Conservation (phyloP, 495 filamentous ascomycete genomes). For the Collariella sp. region DNA sequence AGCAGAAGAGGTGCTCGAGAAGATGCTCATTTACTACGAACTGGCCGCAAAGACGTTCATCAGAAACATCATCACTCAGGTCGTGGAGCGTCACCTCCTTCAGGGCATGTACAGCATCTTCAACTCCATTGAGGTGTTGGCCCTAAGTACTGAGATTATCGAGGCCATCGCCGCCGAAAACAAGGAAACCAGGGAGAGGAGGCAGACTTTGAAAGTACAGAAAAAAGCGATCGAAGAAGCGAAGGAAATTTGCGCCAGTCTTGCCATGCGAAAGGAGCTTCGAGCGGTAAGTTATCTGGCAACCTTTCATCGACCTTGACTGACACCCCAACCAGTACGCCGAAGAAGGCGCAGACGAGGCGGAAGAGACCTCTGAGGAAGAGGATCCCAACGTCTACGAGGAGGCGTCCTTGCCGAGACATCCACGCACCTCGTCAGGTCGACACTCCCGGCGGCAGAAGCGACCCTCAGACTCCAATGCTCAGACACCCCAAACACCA, state of each 20-base stretch:
- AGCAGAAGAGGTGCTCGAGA: slow-evolving; percentile 35
- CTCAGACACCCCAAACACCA: neutral
- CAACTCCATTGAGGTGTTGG: slow-evolving; percentile 29
- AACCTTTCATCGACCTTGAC: neutral
- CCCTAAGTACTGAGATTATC: slow-evolving; percentile 22
- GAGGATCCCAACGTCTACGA: slow-evolving; percentile 4
- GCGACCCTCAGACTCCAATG: neutral
- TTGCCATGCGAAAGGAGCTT: slow-evolving; percentile 35
- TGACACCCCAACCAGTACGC: slow-evolving; percentile 13
- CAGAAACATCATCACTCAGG: slow-evolving; percentile 33
- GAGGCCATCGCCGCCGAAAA: slow-evolving; percentile 34
- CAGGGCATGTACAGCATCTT: slow-evolving; percentile 35
- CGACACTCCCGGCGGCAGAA: neutral
- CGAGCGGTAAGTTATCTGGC: slow-evolving; percentile 14
- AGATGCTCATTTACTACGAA: slow-evolving; percentile 39
- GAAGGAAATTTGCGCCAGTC: slow-evolving; percentile 31
- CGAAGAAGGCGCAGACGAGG: slow-evolving; percentile 14
- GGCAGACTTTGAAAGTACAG: slow-evolving; percentile 25
- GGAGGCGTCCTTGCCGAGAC: neutral
- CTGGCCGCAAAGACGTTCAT: slow-evolving; percentile 32
- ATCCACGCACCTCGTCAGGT: neutral
- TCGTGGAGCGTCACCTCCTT: slow-evolving; percentile 32
- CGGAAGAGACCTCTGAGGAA: slow-evolving; percentile 18
- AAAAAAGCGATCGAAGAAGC: slow-evolving; percentile 35
- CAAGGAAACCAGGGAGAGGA: slow-evolving; percentile 30